A percentile compares a stretch with the other conserved stretches of the same genome.
Evolutionary conservation across 441 rosid genomes (phyloP).

Genomic region (Euphorbia celastroides): DNA sequence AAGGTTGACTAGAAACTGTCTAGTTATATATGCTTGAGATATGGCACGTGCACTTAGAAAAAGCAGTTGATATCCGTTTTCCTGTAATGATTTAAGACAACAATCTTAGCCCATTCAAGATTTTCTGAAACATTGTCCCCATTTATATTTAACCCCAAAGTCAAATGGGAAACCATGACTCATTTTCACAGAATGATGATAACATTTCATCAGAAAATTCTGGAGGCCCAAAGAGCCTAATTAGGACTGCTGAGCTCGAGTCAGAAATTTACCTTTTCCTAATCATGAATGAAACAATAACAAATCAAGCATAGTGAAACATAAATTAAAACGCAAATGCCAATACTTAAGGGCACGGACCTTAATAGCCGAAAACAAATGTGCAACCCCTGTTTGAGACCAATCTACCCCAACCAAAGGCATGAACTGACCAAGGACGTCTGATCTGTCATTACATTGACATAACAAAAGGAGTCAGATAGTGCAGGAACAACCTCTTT

Average conservation of each 20-base stretch:
- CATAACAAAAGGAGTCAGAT: conserved; percentile 13
- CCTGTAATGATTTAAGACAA: conserved; percentile 42
- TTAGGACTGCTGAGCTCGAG: neutral
- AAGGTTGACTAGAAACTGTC: conserved; percentile 77
- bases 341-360: conserved; percentile 33
- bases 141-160: neutral
- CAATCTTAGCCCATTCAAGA: neutral
- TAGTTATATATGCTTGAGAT: conserved; percentile 81
- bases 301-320: neutral
- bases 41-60: conserved; percentile 97
- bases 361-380: conserved; percentile 88
- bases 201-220: conserved; percentile 11
- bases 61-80: conserved; percentile 92
- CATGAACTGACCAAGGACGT: conserved; percentile 98
- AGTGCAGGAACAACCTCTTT: conserved; percentile 11
- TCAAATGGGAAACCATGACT: neutral
- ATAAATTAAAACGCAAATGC: conserved; percentile 3
- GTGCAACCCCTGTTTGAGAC: conserved; percentile 95
- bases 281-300: neutral
- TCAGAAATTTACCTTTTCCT: neutral
- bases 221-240: conserved; percentile 9
- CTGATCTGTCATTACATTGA: conserved; percentile 57
- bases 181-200: neutral
- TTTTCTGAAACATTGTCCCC: neutral
- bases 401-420: conserved; percentile 95